Evolutionary conservation across 2,329 filamentous ascomycete genomes (phyloP).

Genomic region (Botrytis hyacinthi): DNA sequence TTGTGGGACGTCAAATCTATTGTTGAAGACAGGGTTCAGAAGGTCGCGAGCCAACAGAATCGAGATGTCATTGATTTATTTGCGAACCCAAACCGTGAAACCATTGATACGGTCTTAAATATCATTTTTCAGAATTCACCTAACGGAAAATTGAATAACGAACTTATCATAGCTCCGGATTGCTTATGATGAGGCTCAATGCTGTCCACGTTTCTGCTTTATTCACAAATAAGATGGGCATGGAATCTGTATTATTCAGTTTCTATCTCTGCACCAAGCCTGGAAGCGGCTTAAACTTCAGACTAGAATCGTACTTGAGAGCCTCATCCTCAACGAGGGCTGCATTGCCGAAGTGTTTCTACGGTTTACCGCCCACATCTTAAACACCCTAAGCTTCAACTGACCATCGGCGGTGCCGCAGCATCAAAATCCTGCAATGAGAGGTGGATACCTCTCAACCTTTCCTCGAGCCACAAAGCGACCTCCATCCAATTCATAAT

Average conservation of each 20-base stretch:
- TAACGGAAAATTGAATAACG: not conserved
- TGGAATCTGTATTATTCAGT: no score
- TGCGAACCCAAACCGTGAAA: not conserved
- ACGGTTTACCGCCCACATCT: not conserved
- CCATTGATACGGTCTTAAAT: not conserved
- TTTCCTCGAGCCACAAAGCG: not conserved
- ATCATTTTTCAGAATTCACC: not conserved
- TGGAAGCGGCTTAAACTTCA: fast-evolving
- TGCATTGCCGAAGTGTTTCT: not conserved
- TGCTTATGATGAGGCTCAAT: not conserved
- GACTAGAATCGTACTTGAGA: not conserved
- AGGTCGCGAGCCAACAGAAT: not conserved
- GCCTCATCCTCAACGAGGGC: not conserved
- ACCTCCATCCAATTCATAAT: slow-evolving; percentile 12
- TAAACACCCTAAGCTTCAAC: not conserved
- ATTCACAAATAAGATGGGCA: no score
- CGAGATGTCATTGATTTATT: not conserved
- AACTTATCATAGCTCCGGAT: not conserved
- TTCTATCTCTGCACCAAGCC: fast-evolving
- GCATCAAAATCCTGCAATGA: not conserved
- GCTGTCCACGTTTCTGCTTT: not conserved
- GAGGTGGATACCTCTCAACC: not conserved
- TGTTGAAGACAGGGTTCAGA: not conserved
- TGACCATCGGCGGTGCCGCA: no score
- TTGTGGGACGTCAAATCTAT: not conserved